Evolutionary conservation across 2,329 filamentous ascomycete species (phyloP), one percentile per base, ranked within the genome.

Genomic region (Talaromyces sp.): DNA sequence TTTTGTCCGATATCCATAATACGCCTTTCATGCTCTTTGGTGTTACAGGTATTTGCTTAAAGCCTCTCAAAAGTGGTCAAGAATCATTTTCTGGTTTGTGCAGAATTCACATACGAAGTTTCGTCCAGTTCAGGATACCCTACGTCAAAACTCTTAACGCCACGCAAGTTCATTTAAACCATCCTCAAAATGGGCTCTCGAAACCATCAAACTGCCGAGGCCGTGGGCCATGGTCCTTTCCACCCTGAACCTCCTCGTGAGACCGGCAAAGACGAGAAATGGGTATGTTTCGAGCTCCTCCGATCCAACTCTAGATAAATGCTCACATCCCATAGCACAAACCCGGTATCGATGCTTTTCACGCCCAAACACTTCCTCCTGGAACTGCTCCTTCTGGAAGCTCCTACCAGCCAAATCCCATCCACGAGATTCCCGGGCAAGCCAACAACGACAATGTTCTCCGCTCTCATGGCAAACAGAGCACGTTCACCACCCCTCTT

Each of bases 301-400:
- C n/a, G 17, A 54, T 22, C 5, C 19, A 32, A 22, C 15, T 5
- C 22, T n/a, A 25, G 30, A 44, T 28, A 25, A 25, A 28, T 17
- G 17, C 36, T 51, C 13, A 57, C 55, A 22, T 15, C 1, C 7
- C 3, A 2, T 66, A 90, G 87, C 88, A 91, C 73, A 80, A 85
- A 70, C 82, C 83, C 3, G 88, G 88, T 58, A 78, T 81, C 66
- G 81, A 84, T 63, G 81, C 85, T 61, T 92, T 89, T 78, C 78
- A 82, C 68, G 82, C 84, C 27, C 66, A 91, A 71, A 82, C 81
- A 1, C 75, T 86, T 39, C 81, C 86, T 0, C 75, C 87, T 0
- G 89, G 89, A 62, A 84, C 84, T 3, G 88, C 89, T 0, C 89
- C 89, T 1, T 64, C 74, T 0, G 71, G 74, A 47, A 71, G 80